Evolutionary conservation across 2,329 filamentous ascomycete genomes (phyloP).

Genomic region (Botrytis hyacinthi): DNA sequence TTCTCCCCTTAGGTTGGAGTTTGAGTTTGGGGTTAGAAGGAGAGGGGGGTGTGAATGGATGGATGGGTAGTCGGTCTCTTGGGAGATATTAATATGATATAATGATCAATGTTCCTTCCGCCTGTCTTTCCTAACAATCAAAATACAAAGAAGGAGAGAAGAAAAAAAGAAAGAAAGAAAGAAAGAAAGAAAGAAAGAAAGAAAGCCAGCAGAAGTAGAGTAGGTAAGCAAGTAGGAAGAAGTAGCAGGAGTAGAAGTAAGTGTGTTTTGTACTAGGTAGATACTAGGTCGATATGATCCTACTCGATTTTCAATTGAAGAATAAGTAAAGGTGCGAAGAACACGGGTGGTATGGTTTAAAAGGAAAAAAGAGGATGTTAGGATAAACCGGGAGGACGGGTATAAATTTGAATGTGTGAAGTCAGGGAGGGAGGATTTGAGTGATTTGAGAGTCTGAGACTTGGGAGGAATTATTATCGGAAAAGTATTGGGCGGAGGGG

Average conservation of each 20-base stretch:
- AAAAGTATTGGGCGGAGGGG: not conserved
- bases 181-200: not conserved
- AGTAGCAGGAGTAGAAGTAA: not conserved
- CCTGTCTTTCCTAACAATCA: not conserved
- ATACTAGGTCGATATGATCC: not conserved
- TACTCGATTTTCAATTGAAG: not conserved
- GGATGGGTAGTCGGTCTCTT: not conserved
- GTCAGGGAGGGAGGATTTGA: constrained; percentile 2
- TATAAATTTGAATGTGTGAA: not conserved
- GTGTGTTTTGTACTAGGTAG: not conserved
- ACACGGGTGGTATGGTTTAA: not conserved
- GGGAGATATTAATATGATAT: not conserved
- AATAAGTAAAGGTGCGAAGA: not conserved
- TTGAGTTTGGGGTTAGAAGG: not conserved
- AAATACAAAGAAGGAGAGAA: not conserved
- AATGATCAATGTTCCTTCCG: not conserved
- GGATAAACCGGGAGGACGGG: not conserved
- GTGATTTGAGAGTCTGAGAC: not conserved
- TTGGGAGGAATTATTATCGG: constrained; percentile 6
- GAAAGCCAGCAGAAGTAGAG: no score
- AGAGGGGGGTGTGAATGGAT: not conserved
- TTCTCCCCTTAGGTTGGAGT: not conserved
- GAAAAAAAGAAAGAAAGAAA: not conserved
- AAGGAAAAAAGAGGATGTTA: not conserved
- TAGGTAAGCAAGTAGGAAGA: not conserved